Evolutionary conservation across 345 rosid species (phyloP).

Genomic region (Ailanthus altissimus): DNA sequence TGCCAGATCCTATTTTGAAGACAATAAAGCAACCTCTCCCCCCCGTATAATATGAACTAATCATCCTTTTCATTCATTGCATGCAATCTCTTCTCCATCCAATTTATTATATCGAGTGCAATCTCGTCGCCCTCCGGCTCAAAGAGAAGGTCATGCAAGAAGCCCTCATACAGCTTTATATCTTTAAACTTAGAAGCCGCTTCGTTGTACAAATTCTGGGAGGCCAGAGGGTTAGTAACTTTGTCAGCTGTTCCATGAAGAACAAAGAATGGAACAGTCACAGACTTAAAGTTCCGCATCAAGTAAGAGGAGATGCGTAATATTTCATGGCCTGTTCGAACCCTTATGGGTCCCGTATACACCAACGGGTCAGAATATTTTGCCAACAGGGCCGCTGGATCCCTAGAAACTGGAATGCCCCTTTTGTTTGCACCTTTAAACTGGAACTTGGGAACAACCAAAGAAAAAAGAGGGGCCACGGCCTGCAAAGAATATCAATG

Average conservation of each 20-base stretch:
- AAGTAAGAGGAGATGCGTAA: conserved; percentile 74
- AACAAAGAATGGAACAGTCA: conserved; percentile 81
- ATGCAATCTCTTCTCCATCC: conserved; percentile 79
- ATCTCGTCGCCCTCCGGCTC: conserved; percentile 89
- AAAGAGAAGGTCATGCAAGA: conserved; percentile 90
- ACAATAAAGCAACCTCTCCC: not conserved
- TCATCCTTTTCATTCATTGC: conserved; percentile 6
- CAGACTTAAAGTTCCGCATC: conserved; percentile 63
- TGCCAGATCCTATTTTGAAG: not conserved
- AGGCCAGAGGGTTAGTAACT: conserved; percentile 92
- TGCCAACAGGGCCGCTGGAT: conserved; percentile 86
- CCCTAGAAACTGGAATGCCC: conserved; percentile 95
- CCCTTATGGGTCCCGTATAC: conserved; percentile 96
- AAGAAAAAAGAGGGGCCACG: conserved; percentile 85
- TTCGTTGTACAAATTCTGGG: conserved; percentile 74
- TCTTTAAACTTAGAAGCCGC: conserved; percentile 82
- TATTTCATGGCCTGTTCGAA: conserved; percentile 94
- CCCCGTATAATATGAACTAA: conserved; percentile 2
- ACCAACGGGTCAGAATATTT: conserved; percentile 94
- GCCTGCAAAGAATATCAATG: conserved; percentile 50
- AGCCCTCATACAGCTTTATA: conserved; percentile 87
- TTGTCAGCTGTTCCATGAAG: conserved; percentile 94
- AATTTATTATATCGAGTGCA: conserved; percentile 74
- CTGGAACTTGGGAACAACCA: conserved; percentile 79
- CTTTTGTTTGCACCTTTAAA: conserved; percentile 98